These are phyloP conservation scores for Potentilla sterilis DNA, from an alignment of 306 rosid species.

Conservation along the genomic window DNA sequence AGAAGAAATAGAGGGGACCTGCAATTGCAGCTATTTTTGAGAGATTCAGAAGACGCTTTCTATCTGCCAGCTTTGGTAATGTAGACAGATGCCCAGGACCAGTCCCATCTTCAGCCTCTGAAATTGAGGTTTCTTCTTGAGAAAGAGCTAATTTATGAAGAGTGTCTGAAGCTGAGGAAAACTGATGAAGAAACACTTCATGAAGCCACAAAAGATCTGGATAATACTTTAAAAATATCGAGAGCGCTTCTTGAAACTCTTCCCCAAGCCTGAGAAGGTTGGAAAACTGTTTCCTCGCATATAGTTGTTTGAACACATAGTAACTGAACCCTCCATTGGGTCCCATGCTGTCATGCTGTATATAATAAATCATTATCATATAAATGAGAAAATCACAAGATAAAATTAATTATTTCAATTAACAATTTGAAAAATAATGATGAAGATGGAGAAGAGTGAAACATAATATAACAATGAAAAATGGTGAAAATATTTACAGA, in stretches of 20 bases:
- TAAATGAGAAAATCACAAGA: conserved; percentile 16
- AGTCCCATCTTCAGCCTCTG: conserved; percentile 50
- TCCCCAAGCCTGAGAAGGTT: conserved; percentile 92
- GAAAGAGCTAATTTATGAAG: conserved; percentile 81
- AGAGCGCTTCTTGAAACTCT: conserved; percentile 86
- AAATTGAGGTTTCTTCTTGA: conserved; percentile 43
- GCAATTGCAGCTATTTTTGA: conserved; percentile 90
- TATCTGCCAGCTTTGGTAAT: conserved; percentile 55
- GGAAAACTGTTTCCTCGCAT: conserved; percentile 67
- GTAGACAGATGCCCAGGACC: conserved; percentile 34
- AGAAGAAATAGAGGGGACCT: conserved; percentile 30
- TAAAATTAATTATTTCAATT: neutral
- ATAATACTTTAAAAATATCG: conserved; percentile 73
- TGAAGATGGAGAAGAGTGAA: neutral
- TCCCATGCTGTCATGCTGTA: conserved; percentile 92
- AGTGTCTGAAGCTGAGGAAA: conserved; percentile 80
- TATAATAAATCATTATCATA: conserved; percentile 36
- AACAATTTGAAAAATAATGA: neutral
- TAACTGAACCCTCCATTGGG: conserved; percentile 90
- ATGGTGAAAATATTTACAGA: neutral
- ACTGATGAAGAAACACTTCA: conserved; percentile 81
- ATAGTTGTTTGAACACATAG: conserved; percentile 71
- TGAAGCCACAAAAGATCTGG: conserved; percentile 95
- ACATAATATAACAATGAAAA: neutral
- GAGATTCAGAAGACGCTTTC: conserved; percentile 81